A percentile compares a stretch with the other conserved stretches of the same genome.
These are phyloP conservation scores for Chrysosporium queenslandicum DNA, from an alignment of 2,329 filamentous ascomycete species.

Conservation along the genomic window DNA sequence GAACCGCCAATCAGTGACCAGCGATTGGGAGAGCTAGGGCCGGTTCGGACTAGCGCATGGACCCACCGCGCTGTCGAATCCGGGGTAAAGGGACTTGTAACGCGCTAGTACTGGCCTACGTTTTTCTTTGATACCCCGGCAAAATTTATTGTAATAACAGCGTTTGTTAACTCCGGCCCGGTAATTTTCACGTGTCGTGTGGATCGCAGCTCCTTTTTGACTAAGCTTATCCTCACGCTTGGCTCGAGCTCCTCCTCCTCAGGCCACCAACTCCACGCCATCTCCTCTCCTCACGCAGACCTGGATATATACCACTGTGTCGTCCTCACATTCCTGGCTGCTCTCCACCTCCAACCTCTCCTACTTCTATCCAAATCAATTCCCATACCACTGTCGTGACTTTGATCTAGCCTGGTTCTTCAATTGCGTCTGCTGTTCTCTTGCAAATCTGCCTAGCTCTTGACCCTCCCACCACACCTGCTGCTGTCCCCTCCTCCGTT, in stretches of 20 bases:
- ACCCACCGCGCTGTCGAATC: no score
- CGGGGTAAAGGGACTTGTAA: constrained; percentile 2
- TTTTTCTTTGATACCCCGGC: background rate
- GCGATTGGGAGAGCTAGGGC: background rate
- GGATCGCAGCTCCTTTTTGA: background rate
- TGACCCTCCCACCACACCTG: background rate
- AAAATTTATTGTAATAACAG: background rate
- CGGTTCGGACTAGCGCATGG: background rate
- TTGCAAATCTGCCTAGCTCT: background rate
- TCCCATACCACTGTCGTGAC: background rate
- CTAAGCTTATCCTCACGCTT: background rate
- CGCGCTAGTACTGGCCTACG: background rate
- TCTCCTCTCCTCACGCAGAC: background rate
- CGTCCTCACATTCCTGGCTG: background rate
- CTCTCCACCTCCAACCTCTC: background rate
- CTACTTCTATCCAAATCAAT: background rate
- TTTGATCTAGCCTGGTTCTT: background rate
- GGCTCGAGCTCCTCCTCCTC: background rate
- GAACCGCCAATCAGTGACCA: background rate
- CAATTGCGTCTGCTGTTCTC: background rate
- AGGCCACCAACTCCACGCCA: background rate
- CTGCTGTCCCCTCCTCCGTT: background rate
- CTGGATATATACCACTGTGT: background rate
- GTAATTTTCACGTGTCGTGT: constrained; percentile 3
- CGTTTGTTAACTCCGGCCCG: background rate